Percentiles rank a stretch among this genome's conserved stretches.
Evolutionary conservation across 2,329 filamentous ascomycete species (phyloP).

Genomic region (Byssochlamys sp.): DNA sequence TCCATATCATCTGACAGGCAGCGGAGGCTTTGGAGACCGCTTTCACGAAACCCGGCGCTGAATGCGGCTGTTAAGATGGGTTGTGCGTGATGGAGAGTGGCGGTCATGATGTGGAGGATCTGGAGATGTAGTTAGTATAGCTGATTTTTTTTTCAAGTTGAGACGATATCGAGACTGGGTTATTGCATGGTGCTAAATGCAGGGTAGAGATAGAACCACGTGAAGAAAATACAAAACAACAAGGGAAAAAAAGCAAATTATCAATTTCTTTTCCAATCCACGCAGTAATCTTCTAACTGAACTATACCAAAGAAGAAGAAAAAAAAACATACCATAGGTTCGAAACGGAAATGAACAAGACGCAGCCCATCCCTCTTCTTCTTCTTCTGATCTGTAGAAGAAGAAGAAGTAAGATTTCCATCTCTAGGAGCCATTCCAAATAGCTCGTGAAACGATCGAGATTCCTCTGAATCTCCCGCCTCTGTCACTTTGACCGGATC

Average conservation of each 20-base stretch:
- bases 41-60: slow-evolving; percentile 79
- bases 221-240: neutral
- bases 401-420: slow-evolving; percentile 29
- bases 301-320: neutral
- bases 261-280: neutral
- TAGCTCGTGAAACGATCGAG: slow-evolving; percentile 25
- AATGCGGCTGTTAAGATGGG: slow-evolving; percentile 65
- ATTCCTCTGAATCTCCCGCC: slow-evolving; percentile 7
- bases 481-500: slow-evolving; percentile 47
- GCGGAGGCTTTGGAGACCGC: slow-evolving; percentile 61
- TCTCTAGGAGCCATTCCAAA: slow-evolving; percentile 35
- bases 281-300: neutral
- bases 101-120: slow-evolving; percentile 81
- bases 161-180: neutral
- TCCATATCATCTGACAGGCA: slow-evolving; percentile 32
- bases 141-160: slow-evolving; percentile 4
- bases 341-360: slow-evolving; percentile 77
- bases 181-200: neutral
- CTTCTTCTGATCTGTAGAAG: slow-evolving; percentile 32
- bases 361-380: slow-evolving; percentile 22
- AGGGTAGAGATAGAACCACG: neutral
- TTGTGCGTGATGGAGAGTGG: slow-evolving; percentile 66
- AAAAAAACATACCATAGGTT: slow-evolving; percentile 66
- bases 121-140: slow-evolving; percentile 28
- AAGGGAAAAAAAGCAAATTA: neutral